Base-by-base conservation (phyloP, 441 rosid genomes). In the Rhodomyrtus psidioides region DNA sequence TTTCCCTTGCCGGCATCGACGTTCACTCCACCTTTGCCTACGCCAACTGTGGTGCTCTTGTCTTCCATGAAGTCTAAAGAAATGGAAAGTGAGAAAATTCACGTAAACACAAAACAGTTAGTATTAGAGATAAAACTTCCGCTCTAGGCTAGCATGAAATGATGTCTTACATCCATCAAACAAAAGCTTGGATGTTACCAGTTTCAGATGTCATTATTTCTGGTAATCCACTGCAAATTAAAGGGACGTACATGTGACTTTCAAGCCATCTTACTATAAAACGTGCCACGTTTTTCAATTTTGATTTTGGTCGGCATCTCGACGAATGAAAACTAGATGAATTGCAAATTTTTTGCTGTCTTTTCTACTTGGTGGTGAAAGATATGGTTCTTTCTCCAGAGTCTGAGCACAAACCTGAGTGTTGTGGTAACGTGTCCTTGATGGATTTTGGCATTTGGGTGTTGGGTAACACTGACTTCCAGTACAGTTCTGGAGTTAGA, bases 371-470 rank as follows among this genome's bases (percentile, higher is more conserved):
- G 3, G 39, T 15, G 85, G 84, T 55, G 27, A 17, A 21, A 58
- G 16, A 42, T 24, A 24, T 51, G 59, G 15, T 55, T 15, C 13
- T 30, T 17, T 28, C 9, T 13, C 1, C 42, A 8, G 27, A 54
- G 62, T 70, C 81, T 55, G 5, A 51, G 27, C 28, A 84, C 87
- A 59, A 27, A 94, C 97, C 95, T 8, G 90, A 86, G 9, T 89
- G 56, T 17, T 82, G 84, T 55, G 12, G 91, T 85, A 97, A 89
- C 82, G 92, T 93, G 84, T 94, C 92, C 57, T 85, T 87, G 87
- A 96, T 90, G 84, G 93, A 91, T 89, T 94, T 92, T 21, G 99
- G 98, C 90, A 96, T 93, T 17, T 93, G 95, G 53, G 97, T 91
- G 89, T 94, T 93, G n/a, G 98, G 98, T 89, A 97, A 85, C 85